Conservation (phyloP, 805 yeast species). For the Candida oleophila region DNA sequence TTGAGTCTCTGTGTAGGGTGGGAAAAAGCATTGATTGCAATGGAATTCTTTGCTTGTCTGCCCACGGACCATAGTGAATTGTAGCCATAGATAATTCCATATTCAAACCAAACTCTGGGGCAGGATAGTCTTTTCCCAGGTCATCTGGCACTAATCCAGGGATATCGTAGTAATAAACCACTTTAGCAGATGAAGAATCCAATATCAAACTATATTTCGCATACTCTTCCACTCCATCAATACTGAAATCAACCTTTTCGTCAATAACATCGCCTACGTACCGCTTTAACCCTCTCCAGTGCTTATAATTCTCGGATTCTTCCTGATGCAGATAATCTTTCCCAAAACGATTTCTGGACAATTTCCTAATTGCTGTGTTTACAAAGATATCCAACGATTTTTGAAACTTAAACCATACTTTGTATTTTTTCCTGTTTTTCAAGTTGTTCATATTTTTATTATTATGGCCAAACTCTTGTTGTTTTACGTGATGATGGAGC, state of each 20-base stretch:
- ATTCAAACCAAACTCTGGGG: conserved; percentile 53
- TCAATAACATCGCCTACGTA: conserved; percentile 48
- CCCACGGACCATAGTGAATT: conserved; percentile 92
- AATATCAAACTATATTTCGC: conserved; percentile 74
- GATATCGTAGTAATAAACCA: conserved; percentile 66
- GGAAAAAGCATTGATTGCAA: conserved; percentile 73
- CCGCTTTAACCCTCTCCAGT: conserved; percentile 79
- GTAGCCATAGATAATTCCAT: conserved; percentile 59
- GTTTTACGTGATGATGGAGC: not conserved
- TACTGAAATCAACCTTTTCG: conserved; percentile 13
- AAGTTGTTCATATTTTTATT: not conserved
- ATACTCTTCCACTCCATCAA: conserved; percentile 59
- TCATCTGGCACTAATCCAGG: conserved; percentile 49
- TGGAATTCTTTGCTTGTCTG: conserved; percentile 76
- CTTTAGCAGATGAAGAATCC: conserved; percentile 53
- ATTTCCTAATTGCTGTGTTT: conserved; percentile 5
- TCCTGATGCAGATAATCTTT: not conserved
- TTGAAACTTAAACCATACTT: conserved; percentile 22
- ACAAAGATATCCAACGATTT: conserved; percentile 13
- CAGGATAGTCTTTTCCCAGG: not conserved
- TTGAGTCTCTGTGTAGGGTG: conserved; percentile 54
- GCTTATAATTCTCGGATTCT: conserved; percentile 11
- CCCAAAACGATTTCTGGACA: conserved; percentile 6
- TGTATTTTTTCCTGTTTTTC: conserved; percentile 15
- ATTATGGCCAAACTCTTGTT: not conserved